These are phyloP conservation scores for Elsinoe australis DNA, from an alignment of 2,329 filamentous ascomycete species.

Conservation along the genomic window DNA sequence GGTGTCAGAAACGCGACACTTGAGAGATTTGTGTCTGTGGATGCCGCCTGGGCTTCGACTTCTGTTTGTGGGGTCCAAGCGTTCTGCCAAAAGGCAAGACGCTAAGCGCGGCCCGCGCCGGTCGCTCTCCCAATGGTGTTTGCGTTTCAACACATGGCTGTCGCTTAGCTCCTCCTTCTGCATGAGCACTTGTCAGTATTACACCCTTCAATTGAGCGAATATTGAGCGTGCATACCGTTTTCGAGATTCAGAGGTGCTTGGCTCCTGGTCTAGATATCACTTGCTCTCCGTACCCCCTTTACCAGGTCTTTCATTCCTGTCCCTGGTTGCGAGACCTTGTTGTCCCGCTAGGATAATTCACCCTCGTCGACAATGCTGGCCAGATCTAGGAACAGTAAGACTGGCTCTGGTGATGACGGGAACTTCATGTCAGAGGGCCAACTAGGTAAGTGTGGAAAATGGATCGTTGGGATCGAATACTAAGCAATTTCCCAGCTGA, in stretches of 20 bases:
- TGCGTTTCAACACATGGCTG: background rate
- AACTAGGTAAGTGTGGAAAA: background rate
- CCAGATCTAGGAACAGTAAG: background rate
- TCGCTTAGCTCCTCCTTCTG: background rate
- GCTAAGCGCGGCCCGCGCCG: no score
- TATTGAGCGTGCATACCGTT: no score
- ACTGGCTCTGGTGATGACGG: background rate
- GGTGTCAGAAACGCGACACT: constrained; percentile 7
- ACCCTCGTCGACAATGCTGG: background rate
- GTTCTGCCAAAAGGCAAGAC: no score
- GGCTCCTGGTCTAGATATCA: no score
- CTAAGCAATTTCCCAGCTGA: constrained; percentile 43
- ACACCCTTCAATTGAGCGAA: no score
- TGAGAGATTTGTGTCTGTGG: background rate
- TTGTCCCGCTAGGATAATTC: no score
- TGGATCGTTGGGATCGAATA: background rate
- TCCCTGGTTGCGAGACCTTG: no score
- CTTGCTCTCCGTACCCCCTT: no score
- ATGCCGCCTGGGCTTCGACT: background rate
- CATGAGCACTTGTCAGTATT: no score
- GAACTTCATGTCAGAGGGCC: constrained; percentile 12
- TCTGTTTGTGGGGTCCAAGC: no score
- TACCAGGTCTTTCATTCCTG: no score
- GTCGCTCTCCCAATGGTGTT: background rate
- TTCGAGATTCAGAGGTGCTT: no score